Evolutionary conservation across 495 filamentous ascomycete species (phyloP).

Genomic region (Tuber borchii): DNA sequence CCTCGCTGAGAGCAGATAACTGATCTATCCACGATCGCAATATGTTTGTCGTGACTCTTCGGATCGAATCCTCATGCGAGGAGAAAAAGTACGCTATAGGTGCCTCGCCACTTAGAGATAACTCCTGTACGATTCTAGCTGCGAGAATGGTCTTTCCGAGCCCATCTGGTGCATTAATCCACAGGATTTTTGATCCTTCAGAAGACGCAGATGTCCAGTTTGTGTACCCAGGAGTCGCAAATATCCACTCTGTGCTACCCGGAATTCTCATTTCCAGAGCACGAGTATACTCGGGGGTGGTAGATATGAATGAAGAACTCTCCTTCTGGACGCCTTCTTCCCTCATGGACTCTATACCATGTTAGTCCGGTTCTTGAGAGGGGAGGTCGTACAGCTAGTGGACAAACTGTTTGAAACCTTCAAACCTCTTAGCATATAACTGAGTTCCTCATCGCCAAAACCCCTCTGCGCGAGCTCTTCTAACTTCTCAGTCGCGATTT

Average conservation of each 20-base stretch:
- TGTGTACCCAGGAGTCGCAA: not conserved
- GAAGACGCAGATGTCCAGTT: not conserved
- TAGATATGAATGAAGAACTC: not conserved
- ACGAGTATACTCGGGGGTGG: not conserved
- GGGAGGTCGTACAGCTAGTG: not conserved
- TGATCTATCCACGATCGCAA: constrained; percentile 41
- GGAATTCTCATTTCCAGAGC: not conserved
- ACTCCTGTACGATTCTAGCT: constrained; percentile 33
- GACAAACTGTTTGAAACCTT: not conserved
- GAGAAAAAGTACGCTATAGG: constrained; percentile 40
- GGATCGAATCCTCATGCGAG: constrained; percentile 28
- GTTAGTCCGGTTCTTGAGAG: not conserved
- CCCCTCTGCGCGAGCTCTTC: not conserved
- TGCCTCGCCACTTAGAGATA: constrained; percentile 7
- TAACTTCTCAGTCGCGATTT: not conserved
- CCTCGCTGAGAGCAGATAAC: constrained; percentile 15
- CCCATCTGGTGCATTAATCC: not conserved
- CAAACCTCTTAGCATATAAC: not conserved
- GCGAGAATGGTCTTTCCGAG: constrained; percentile 40
- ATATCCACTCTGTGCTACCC: not conserved
- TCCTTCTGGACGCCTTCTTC: not conserved
- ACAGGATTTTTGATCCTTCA: not conserved
- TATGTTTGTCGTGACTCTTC: constrained; percentile 31
- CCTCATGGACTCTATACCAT: not conserved
- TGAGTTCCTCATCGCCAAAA: not conserved